phyloP scores from a whole-genome alignment of 768 basidiomycete species.

The Naganishia randhawae region DNA sequence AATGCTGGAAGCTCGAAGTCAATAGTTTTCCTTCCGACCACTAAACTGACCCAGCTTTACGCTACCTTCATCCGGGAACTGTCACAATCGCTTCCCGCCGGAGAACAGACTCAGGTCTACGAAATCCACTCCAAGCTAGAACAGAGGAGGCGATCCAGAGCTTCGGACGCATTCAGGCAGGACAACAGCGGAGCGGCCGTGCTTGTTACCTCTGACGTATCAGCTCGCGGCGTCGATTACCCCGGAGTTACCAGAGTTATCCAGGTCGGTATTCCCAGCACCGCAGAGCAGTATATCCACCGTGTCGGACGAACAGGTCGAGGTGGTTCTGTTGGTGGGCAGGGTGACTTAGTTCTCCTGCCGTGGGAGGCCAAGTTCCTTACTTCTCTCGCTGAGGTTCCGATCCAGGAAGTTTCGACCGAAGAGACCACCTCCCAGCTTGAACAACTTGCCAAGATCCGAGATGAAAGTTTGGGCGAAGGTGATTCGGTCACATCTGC shows the following conservation, averaged over 20 bases:
- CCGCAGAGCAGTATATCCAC: slow-evolving; percentile 72
- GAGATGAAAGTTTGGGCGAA: slow-evolving; percentile 53
- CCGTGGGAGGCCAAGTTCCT: slow-evolving; percentile 75
- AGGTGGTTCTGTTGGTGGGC: slow-evolving; percentile 58
- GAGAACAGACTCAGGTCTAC: slow-evolving; percentile 59
- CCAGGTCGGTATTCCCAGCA: slow-evolving; percentile 76
- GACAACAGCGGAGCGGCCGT: slow-evolving; percentile 60
- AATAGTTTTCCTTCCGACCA: slow-evolving; percentile 79
- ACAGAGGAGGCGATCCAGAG: slow-evolving; percentile 59
- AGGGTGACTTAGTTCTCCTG: slow-evolving; percentile 74
- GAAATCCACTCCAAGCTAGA: slow-evolving; percentile 78
- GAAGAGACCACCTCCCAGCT: slow-evolving; percentile 57
- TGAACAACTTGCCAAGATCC: slow-evolving; percentile 54
- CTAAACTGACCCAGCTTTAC: slow-evolving; percentile 76
- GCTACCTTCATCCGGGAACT: slow-evolving; percentile 62
- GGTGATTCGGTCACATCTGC: neutral
- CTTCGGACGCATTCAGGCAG: slow-evolving; percentile 62
- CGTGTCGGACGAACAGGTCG: slow-evolving; percentile 82
- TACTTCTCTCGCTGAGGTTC: slow-evolving; percentile 62
- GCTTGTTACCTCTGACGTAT: slow-evolving; percentile 81
- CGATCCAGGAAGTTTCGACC: slow-evolving; percentile 62
- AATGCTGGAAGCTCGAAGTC: slow-evolving; percentile 67
- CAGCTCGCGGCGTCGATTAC: slow-evolving; percentile 83
- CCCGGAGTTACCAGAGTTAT: slow-evolving; percentile 83
- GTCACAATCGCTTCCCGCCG: slow-evolving; percentile 55